Evolutionary conservation across 148 eudicot genomes (phyloP), one percentile per base, ranked within the genome.

Genomic region (Mesembryanthemum crystallinum): DNA sequence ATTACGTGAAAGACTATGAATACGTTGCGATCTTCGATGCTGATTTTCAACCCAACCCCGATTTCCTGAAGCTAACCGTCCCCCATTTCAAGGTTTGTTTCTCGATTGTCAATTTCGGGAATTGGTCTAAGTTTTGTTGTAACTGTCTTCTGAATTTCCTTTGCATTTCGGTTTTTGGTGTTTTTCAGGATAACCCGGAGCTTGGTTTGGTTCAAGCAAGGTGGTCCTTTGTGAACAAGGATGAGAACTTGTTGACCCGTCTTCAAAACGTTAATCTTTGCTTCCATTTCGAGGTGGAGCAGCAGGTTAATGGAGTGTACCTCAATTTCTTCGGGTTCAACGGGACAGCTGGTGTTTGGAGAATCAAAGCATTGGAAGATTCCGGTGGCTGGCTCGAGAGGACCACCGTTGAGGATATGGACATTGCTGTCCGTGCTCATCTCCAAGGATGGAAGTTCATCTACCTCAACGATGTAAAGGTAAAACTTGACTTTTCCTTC

Each of bases 311-410:
- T 60, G 97, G 97, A 12, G 83, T 84, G 3, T 92, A 84, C 86
- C 62, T 92, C 23, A 88, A 88, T 79, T 91, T 91, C 78, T 91
- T 91, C 63, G 97, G 97, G n/a, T 91, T 91, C 73, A 91, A 91
- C 82, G 97, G 97, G 47, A 91, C 97, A 69, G 94, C 97, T 4
- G 97, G 94, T 11, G 97, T 91, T 67, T 91, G 97, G 97, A 88
- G 97, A 69, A 89, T 91, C 81, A 87, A 87, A 78, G 90, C 97
- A 0, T 72, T 91, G 49, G 97, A 92, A 78, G 89, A 86, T 1
- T 92, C 89, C 6, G 97, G 97, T 65, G 97, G 97, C 1, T 92
- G 97, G 97, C 82, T 92, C 18, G 97, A 92, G 77, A 76, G 97
- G 69, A 92, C 97, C 7, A 88, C 96, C 18, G 92, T 89, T 2